Base-by-base conservation (phyloP, 805 yeast species). In the Candida taoyuanica region DNA sequence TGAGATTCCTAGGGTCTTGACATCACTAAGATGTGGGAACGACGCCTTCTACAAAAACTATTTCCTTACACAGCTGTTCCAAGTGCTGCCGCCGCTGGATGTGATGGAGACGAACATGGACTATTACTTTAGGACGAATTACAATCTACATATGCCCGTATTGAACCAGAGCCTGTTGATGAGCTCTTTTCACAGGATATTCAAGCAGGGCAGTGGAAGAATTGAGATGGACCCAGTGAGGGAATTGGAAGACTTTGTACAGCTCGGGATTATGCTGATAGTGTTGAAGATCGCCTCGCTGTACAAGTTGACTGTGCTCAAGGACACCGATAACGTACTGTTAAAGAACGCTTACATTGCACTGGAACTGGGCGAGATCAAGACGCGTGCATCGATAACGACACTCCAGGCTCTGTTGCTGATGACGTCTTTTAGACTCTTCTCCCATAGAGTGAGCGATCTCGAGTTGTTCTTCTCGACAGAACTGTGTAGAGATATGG, bases 401-500 rank as follows among this genome's bases (percentile, higher is more conserved):
- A 39, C 49, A 13, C 42, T 48, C 5, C 53, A 48, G 40, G 47
- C 49, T 2, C 28, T 47, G 14, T 33, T 48, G 16, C 23, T 48
- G 11, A 28, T 48, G 17, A 46, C 44, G 4, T 44, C 50, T 1
- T 46, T 46, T 39, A 39, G 45, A 20, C 38, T 46, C 27, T 48
- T 48, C 27, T 43, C 48, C 1, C 43, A 42, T 29, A 46, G 36
- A 19, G 46, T 44, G 28, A 39, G 43, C 11, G 50, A 48, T 7
- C 23, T 44, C 25, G 53, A 48, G 20, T 27, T 48, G 12, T 46
- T 40, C 41, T 48, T 46, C 34, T 29, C 43, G 15, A 42, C 42
- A 5, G 49, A 44, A 29, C 31, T 44, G 16, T 46, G 49, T 25
- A 40, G 49, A 29, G 53, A 49, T 28, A 40, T 49, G 43, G 49